Base-by-base conservation (phyloP, 345 rosid species). In the Linum tenue region DNA sequence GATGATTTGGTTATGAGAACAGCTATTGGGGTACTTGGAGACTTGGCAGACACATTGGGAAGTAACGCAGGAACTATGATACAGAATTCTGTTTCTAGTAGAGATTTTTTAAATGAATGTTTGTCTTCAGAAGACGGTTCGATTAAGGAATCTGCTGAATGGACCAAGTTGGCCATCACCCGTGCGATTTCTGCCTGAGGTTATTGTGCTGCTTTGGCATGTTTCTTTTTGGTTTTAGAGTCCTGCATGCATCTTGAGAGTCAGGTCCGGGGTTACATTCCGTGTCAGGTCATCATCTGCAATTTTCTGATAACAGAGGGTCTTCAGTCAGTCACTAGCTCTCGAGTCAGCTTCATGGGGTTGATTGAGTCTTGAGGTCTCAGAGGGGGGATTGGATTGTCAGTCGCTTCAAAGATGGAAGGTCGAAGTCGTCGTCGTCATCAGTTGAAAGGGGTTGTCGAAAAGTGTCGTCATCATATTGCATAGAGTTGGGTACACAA, bases 171-270 rank as follows among this genome's bases (percentile, higher is more conserved):
- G 63, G 63, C 63, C 14, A 60, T 60, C 63, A 60, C 42, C n/a
- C 63, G 63, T 37, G 63, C 63, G 42, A 60, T 60, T 37, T 60
- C 63, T 60, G 63, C 39, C 37, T 60, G 41, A 60, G 63, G 42
- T 60, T 37, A 12, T 37, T 60, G 60, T 38, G 11, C 37, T 1
- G 7, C n/a, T 7, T 37, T n/a, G 41, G 39, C 15, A 31, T 37
- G 42, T 60, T 37, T 37, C 10, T 36, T 39, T 60, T 60, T 17
- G 38, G 2, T 35, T 7, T 14, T 39, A 37, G 41, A 14, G 39
- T 37, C 63, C 39, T 60, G 63, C 63, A 60, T 60, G 39, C 37
- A 35, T 56, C 9, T 15, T 41, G 63, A 3, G 41, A 60, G 63
- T 60, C 43, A 39, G 39, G 63, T 60, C 63, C 40, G 3, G 63